A percentile compares a stretch with the other conserved stretches of the same genome.
These are phyloP conservation scores for Sclerotinia borealis DNA, from an alignment of 2,329 filamentous ascomycete species.

Conservation along the genomic window DNA sequence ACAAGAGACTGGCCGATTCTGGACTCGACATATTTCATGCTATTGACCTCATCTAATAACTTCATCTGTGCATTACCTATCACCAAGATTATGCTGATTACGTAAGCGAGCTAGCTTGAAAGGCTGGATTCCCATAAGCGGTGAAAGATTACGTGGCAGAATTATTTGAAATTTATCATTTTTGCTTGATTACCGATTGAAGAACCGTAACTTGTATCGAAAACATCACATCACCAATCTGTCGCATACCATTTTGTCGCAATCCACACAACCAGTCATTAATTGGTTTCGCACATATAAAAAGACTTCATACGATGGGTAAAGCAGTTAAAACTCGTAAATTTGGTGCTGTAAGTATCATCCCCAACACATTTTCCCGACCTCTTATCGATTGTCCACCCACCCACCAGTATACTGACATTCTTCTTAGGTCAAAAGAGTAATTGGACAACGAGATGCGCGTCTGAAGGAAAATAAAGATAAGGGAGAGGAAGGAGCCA, in stretches of 20 bases:
- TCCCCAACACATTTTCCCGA: neutral
- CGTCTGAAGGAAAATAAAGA: slow-evolving; percentile 75
- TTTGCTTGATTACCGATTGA: neutral
- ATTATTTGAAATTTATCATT: slow-evolving; percentile 13
- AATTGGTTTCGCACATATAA: neutral
- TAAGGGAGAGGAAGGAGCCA: slow-evolving; percentile 56
- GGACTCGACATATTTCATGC: slow-evolving; percentile 7
- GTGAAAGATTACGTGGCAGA: neutral
- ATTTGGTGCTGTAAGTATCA: slow-evolving; percentile 59
- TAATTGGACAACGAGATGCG: slow-evolving; percentile 76
- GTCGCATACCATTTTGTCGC: neutral
- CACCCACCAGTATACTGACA: neutral
- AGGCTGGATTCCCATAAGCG: neutral
- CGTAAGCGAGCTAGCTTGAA: neutral
- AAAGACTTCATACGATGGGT: slow-evolving; percentile 56
- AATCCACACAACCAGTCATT: neutral
- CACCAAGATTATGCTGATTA: neutral
- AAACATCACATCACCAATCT: neutral
- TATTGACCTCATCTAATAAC: too few relatives aligned
- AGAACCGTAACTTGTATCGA: neutral
- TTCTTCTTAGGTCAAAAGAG: slow-evolving; percentile 56
- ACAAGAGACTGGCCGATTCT: too few relatives aligned
- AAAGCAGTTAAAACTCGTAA: slow-evolving; percentile 86
- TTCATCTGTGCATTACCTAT: slow-evolving; percentile 1
- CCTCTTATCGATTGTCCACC: slow-evolving; percentile 21